Evolutionary conservation across 2,329 filamentous ascomycete species (phyloP), one percentile per base, ranked within the genome.

Genomic region (Pezicula carpinea): DNA sequence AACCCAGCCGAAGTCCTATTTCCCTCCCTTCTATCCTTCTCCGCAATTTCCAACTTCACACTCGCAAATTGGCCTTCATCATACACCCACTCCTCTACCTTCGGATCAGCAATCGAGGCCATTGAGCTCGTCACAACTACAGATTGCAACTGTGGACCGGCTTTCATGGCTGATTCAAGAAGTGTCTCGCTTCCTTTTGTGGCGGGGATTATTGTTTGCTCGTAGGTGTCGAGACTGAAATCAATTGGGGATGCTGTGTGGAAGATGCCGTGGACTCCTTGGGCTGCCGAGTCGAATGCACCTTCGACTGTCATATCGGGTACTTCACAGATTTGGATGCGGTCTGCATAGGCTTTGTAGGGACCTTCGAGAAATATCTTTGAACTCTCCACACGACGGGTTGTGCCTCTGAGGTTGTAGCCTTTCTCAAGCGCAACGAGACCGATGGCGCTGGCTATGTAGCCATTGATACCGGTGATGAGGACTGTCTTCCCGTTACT

Each of bases 91-190:
- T 54, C 51, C 5, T 43, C 44, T 17, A 51, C 43, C 8, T 49
- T 54, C 0, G 60, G 45, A 13, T 62, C 55, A 0, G 63, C 48
- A 1, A 60, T 48, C 1, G 64, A 58, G 5, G 47, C 48, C 10
- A 52, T 42, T 1, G 67, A 69, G 15, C 64, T 68, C 0, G 69
- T 72, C 32, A 68, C 53, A 4, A 75, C 67, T 23, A 74, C 66
- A 1, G 67, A 61, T 46, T 64, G 66, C 0, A 76, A 60, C 5
- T 59, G 59, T 0, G 65, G 51, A 2, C 62, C 64, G 3, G 54
- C 51, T 52, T 66, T 65, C 22, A 61, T 52, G 0, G 64, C 63
- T 1, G 54, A 54, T 22, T 53, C 50, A 3, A 67, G 63, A 6
- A 63, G 23, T 0, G 52, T 53, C 10, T 59, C 57, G 4, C 56